These are phyloP conservation scores for Physaria fendleri DNA, from an alignment of 345 rosid species.

Conservation along the genomic window DNA sequence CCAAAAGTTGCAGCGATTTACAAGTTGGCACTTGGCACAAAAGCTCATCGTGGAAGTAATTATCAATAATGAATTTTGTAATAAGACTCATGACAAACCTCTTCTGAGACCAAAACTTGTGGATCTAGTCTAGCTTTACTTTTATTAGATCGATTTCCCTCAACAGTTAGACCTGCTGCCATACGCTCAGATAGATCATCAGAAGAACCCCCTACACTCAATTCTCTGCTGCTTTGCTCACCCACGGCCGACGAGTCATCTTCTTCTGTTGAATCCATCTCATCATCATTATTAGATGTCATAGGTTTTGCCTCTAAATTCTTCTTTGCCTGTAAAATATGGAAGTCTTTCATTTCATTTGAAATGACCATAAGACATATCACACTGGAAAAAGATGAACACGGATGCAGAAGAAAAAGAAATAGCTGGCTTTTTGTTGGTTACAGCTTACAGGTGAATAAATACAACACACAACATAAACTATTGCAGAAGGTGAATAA, in stretches of 20 bases:
- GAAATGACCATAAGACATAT: background rate
- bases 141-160: slow-evolving; percentile 33
- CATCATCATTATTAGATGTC: slow-evolving; percentile 30
- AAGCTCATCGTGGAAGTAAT: background rate
- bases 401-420: background rate
- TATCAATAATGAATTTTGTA: background rate
- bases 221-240: slow-evolving; percentile 41
- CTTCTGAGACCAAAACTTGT: slow-evolving; percentile 50
- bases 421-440: background rate
- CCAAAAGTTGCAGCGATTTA: background rate
- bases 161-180: slow-evolving; percentile 33
- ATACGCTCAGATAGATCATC: slow-evolving; percentile 49
- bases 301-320: slow-evolving; percentile 37
- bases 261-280: slow-evolving; percentile 34
- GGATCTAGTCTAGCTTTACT: slow-evolving; percentile 37
- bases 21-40: slow-evolving; percentile 15
- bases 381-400: background rate
- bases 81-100: slow-evolving; percentile 65
- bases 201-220: slow-evolving; percentile 36
- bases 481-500: background rate
- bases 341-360: background rate
- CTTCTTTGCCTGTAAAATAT: slow-evolving; percentile 54
- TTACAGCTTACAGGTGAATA: too few relatives aligned
- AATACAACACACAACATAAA: background rate
- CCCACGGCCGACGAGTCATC: slow-evolving; percentile 26